Evolutionary conservation across 495 filamentous ascomycete genomes (phyloP).

Genomic region (Oidiodendron maius): DNA sequence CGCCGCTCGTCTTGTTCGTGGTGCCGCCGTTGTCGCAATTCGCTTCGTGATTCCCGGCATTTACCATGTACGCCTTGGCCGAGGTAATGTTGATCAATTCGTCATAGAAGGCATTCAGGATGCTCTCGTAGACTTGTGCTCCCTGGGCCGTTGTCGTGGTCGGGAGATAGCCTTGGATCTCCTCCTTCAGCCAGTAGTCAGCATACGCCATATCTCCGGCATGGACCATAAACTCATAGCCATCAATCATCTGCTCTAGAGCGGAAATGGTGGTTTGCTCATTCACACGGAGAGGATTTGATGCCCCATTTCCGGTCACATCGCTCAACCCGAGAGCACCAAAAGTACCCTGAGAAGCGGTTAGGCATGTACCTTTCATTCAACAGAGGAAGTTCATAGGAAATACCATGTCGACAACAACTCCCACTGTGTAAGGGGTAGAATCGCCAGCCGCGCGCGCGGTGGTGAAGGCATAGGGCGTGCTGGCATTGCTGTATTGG

Average conservation of each 20-base stretch:
- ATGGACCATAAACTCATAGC: no score
- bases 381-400: no score
- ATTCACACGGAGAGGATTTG: no score
- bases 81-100: conserved; percentile 24
- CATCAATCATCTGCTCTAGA: no score
- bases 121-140: conserved; percentile 41
- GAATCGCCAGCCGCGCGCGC: conserved; percentile 31
- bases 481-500: not conserved
- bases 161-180: conserved; percentile 30
- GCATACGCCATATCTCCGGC: not conserved
- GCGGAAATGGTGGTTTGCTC: no score
- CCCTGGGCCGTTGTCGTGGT: conserved; percentile 33
- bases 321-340: no score
- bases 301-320: no score
- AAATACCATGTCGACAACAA: conserved; percentile 49
- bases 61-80: conserved; percentile 22
- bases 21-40: conserved; percentile 25
- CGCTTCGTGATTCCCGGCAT: conserved; percentile 30
- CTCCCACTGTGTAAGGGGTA: conserved; percentile 39
- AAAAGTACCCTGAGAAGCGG: no score
- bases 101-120: conserved; percentile 47
- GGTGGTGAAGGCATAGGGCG: conserved; percentile 29
- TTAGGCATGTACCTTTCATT: no score
- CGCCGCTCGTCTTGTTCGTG: conserved; percentile 28
- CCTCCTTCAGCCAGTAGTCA: conserved; percentile 23